Conservation (phyloP, 2,329 filamentous ascomycete genomes). For the Penicillium sp. region DNA sequence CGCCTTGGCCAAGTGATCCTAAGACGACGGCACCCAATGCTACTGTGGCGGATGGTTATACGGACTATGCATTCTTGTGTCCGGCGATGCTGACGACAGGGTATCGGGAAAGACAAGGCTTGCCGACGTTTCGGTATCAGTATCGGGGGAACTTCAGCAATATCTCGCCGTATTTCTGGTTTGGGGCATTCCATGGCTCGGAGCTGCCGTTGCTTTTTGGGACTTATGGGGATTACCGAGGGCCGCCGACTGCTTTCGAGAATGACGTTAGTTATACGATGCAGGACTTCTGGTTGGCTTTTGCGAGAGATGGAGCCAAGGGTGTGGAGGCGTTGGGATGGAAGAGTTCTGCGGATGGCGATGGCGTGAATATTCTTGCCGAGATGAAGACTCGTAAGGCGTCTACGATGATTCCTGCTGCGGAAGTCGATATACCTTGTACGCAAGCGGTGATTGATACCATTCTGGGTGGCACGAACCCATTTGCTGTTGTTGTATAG, state of each 20-base stretch:
- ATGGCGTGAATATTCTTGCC: not conserved
- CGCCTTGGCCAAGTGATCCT: not conserved
- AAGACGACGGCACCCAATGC: not conserved
- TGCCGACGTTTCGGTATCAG: not conserved
- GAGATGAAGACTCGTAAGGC: not conserved
- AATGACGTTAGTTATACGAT: not conserved
- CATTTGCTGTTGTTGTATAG: not conserved
- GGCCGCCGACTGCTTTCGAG: not conserved
- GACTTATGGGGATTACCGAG: not conserved
- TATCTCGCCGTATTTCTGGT: conserved; percentile 1
- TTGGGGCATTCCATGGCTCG: not conserved
- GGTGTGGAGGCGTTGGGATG: not conserved
- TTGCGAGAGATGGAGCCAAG: not conserved
- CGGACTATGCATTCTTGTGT: not conserved
- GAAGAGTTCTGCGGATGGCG: not conserved
- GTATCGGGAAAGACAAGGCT: not conserved
- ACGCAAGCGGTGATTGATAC: not conserved
- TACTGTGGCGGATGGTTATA: not conserved
- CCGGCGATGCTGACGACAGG: not conserved
- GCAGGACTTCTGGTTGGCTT: not conserved
- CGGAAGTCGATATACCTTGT: not conserved
- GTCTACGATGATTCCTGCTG: not conserved
- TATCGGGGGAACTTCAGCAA: not conserved
- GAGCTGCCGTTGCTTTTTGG: not conserved
- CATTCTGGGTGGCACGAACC: not conserved